A percentile compares a stretch with the other conserved stretches of the same genome.
These are phyloP conservation scores for Dacryopinax spathularia DNA, from an alignment of 768 basidiomycete species.

Conservation along the genomic window DNA sequence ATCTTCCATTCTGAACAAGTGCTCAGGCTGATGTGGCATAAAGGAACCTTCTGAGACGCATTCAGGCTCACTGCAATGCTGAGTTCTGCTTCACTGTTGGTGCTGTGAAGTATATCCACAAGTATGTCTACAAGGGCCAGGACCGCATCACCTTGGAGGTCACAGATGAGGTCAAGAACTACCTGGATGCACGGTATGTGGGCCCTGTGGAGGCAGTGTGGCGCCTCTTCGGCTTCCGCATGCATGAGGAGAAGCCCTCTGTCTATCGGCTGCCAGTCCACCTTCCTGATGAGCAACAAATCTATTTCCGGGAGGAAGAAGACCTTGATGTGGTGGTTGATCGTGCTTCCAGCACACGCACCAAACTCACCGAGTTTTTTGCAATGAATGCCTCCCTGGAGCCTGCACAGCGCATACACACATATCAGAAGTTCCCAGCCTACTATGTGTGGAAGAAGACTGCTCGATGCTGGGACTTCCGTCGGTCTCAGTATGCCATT, in stretches of 20 bases:
- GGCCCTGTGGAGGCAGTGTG: constrained; percentile 26
- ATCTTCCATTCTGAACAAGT: no score
- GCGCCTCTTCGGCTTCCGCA: constrained; percentile 23
- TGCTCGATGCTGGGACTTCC: constrained; percentile 20
- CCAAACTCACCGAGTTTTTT: constrained; percentile 24
- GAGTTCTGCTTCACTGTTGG: constrained; percentile 13
- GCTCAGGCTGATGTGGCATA: no score
- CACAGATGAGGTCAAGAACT: constrained; percentile 26
- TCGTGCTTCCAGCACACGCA: constrained; percentile 16
- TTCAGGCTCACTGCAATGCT: not conserved
- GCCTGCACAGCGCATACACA: constrained; percentile 12
- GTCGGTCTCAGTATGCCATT: constrained; percentile 24
- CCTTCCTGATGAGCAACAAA: constrained; percentile 26
- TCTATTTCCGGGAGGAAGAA: constrained; percentile 27
- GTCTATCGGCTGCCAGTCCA: constrained; percentile 34
- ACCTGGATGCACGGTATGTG: constrained; percentile 30
- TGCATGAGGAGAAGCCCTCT: constrained; percentile 25
- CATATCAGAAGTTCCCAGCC: constrained; percentile 30
- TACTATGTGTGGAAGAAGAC: constrained; percentile 19
- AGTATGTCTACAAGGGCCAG: constrained; percentile 38
- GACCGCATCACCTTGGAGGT: constrained; percentile 30
- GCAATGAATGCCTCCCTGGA: constrained; percentile 12
- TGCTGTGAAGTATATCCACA: constrained; percentile 34
- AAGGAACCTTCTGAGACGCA: not conserved
- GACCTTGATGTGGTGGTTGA: constrained; percentile 11